These are phyloP conservation scores for Salix udensis DNA, from an alignment of 345 rosid species.

Conservation along the genomic window DNA sequence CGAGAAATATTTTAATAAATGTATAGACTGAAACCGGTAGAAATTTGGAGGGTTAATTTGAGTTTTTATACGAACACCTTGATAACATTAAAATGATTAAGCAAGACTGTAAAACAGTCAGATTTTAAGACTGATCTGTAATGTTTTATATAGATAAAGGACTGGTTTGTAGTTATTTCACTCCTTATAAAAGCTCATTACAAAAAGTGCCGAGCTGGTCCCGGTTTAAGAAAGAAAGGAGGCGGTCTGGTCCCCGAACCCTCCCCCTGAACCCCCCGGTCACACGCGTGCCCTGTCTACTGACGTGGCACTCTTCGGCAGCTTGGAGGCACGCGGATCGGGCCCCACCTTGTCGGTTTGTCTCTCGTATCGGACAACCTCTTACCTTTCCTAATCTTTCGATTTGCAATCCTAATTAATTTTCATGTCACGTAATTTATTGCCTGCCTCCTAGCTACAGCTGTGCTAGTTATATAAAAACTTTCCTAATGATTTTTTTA, in stretches of 20 bases:
- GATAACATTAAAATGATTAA: too few species aligned
- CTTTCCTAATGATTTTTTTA: too few species aligned
- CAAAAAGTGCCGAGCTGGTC: constrained; percentile 20
- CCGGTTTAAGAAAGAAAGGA: not conserved
- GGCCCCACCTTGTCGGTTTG: constrained; percentile 38
- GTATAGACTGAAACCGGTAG: too few species aligned
- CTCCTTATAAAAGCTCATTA: not conserved
- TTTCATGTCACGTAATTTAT: not conserved
- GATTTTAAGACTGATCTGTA: not conserved
- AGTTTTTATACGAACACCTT: too few species aligned
- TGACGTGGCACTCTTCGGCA: constrained; percentile 27
- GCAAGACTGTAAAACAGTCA: not conserved
- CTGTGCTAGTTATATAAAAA: not conserved
- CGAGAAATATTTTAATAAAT: too few species aligned
- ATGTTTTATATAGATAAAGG: not conserved
- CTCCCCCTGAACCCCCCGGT: constrained; percentile 15
- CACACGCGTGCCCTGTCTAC: constrained; percentile 36
- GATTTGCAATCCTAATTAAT: not conserved
- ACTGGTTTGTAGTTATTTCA: not conserved
- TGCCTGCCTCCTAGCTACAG: not conserved
- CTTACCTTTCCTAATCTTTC: not conserved
- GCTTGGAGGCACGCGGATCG: constrained; percentile 26
- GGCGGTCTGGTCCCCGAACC: not conserved
- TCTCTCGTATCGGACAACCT: constrained; percentile 15
- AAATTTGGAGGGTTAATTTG: too few species aligned